Evolutionary conservation across 495 filamentous ascomycete genomes (phyloP).

Genomic region (Xylaria castorea): DNA sequence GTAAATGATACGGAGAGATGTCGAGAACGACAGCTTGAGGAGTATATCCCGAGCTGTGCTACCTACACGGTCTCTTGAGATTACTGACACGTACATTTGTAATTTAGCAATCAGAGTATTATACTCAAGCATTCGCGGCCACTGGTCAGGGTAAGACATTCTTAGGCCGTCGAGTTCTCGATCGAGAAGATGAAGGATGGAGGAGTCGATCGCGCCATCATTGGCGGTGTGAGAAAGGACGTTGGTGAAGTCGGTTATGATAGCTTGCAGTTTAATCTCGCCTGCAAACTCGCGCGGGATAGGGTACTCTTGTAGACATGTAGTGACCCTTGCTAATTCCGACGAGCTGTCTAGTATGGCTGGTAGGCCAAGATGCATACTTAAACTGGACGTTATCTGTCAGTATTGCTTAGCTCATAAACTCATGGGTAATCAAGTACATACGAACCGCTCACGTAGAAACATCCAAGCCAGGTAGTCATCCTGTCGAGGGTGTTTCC

Average conservation of each 20-base stretch:
- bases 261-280: constrained; percentile 35
- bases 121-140: constrained; percentile 36
- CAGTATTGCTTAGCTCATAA: background rate
- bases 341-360: constrained; percentile 40
- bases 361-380: constrained; percentile 43
- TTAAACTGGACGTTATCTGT: constrained; percentile 30
- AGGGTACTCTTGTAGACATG: constrained; percentile 32
- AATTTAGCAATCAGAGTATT: constrained; percentile 35
- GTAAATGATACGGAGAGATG: constrained; percentile 16
- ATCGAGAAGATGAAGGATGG: constrained; percentile 43
- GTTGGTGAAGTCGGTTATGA: constrained; percentile 36
- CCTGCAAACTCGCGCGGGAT: constrained; percentile 35
- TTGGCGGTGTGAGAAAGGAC: constrained; percentile 36
- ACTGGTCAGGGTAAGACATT: constrained; percentile 33
- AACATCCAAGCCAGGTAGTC: constrained; percentile 44
- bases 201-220: constrained; percentile 39
- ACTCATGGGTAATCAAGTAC: background rate
- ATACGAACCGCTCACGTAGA: constrained; percentile 41
- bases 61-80: constrained; percentile 29
- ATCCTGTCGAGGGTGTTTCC: constrained; percentile 33
- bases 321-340: constrained; percentile 33
- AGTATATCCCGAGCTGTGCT: constrained; percentile 34
- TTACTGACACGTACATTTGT: constrained; percentile 37
- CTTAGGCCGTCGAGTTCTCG: constrained; percentile 38
- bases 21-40: constrained; percentile 31